A percentile compares a stretch with the other conserved stretches of the same genome.
phyloP scores from a whole-genome alignment of 345 rosid species.

The Acer negundo region DNA sequence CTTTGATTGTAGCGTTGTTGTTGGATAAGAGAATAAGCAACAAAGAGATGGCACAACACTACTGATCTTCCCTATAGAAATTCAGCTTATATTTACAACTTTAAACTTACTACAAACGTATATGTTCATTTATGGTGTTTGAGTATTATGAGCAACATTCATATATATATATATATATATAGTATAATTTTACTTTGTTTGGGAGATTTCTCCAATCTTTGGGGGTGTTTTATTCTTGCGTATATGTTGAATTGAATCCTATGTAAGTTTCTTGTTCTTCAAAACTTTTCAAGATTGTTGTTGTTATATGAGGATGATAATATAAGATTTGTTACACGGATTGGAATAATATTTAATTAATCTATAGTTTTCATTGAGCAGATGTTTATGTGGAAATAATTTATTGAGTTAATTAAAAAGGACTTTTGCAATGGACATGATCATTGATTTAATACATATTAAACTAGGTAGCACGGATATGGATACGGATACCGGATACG shows the following conservation, averaged over 20 bases:
- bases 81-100: not conserved
- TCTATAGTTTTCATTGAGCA: too few species aligned
- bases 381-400: too few species aligned
- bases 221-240: not conserved
- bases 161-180: not conserved
- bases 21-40: not conserved
- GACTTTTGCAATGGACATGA: too few species aligned
- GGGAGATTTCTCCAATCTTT: not conserved
- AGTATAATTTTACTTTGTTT: not conserved
- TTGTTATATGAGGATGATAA: not conserved
- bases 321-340: too few species aligned
- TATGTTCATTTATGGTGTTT: not conserved
- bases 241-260: not conserved
- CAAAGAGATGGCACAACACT: not conserved
- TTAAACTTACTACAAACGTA: not conserved
- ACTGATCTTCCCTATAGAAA: too few species aligned
- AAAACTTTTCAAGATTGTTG: not conserved
- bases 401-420: too few species aligned
- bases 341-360: too few species aligned
- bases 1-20: conserved; percentile 8
- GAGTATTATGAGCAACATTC: not conserved
- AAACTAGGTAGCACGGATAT: too few species aligned
- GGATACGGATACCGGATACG: too few species aligned
- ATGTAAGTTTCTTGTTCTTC: not conserved
- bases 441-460: too few species aligned